Conservation (phyloP, 768 basidiomycete genomes). For the Plicaturopsis crispa region DNA sequence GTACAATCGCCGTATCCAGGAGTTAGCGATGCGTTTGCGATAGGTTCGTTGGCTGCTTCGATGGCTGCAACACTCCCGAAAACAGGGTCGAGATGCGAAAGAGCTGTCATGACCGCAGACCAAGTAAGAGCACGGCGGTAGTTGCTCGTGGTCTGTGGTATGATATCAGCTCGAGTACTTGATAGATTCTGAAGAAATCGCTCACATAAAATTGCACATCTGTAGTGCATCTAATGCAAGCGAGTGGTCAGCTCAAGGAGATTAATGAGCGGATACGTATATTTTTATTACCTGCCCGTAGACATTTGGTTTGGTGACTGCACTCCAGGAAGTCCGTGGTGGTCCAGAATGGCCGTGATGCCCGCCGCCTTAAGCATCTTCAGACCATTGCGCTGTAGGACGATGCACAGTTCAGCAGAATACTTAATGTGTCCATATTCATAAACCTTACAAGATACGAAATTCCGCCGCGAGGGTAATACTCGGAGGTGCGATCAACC, state of each 20-base stretch:
- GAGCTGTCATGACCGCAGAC: slow-evolving; percentile 71
- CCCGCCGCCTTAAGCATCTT: slow-evolving; percentile 51
- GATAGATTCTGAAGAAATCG: background rate
- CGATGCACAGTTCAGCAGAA: background rate
- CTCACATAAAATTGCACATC: slow-evolving; percentile 70
- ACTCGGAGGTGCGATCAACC: slow-evolving; percentile 53
- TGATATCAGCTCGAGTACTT: background rate
- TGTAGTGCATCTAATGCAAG: slow-evolving; percentile 53
- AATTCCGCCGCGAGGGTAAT: slow-evolving; percentile 66
- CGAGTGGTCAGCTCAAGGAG: slow-evolving; percentile 4
- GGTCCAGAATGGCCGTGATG: slow-evolving; percentile 61
- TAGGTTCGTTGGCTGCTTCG: slow-evolving; percentile 73
- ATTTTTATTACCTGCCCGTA: slow-evolving; percentile 49
- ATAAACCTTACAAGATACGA: slow-evolving; percentile 43
- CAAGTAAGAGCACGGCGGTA: slow-evolving; percentile 73
- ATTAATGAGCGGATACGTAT: background rate
- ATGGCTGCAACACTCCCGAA: slow-evolving; percentile 66
- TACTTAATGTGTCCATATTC: background rate
- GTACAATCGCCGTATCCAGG: slow-evolving; percentile 66
- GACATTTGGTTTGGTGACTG: slow-evolving; percentile 56
- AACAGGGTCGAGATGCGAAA: slow-evolving; percentile 61
- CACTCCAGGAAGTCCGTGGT: slow-evolving; percentile 68
- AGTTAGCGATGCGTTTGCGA: slow-evolving; percentile 61
- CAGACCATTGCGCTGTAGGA: slow-evolving; percentile 61
- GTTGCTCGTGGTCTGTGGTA: slow-evolving; percentile 65